phyloP scores from a whole-genome alignment of 2,329 filamentous ascomycete species.

The Xylaria sp. region DNA sequence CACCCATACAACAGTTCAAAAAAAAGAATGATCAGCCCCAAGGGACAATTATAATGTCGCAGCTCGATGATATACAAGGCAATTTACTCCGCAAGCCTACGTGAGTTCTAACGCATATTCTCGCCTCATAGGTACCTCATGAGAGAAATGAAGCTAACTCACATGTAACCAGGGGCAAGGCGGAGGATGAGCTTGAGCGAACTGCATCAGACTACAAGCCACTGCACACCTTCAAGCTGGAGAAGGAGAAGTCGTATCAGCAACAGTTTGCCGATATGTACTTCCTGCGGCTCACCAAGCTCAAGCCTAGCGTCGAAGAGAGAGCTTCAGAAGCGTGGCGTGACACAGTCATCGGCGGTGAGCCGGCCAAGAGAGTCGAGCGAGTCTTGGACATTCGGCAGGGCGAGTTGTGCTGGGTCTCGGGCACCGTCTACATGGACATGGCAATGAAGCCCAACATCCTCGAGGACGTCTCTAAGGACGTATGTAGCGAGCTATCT shows the following conservation, averaged over 20 bases:
- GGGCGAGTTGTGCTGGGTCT: slow-evolving; percentile 94
- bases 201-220: slow-evolving; percentile 74
- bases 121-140: slow-evolving; percentile 1
- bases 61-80: slow-evolving; percentile 56
- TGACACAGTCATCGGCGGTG: slow-evolving; percentile 79
- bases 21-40: background rate
- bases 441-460: slow-evolving; percentile 97
- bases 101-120: slow-evolving; percentile 51
- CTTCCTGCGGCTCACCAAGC: slow-evolving; percentile 86
- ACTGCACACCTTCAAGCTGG: slow-evolving; percentile 77
- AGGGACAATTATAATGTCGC: slow-evolving; percentile 53
- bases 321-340: slow-evolving; percentile 81
- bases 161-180: slow-evolving; percentile 50
- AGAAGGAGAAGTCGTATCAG: slow-evolving; percentile 79
- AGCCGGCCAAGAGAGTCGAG: slow-evolving; percentile 80
- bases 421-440: slow-evolving; percentile 96
- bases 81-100: slow-evolving; percentile 61
- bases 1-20: background rate
- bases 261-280: slow-evolving; percentile 99
- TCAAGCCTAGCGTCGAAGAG: slow-evolving; percentile 84
- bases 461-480: slow-evolving; percentile 92
- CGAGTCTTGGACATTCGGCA: slow-evolving; percentile 95
- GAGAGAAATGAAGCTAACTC: slow-evolving; percentile 40
- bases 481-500: slow-evolving; percentile 64
- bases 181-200: slow-evolving; percentile 61